These are phyloP conservation scores for Penicillium desertorum DNA, from an alignment of 495 filamentous ascomycete species.

Conservation along the genomic window DNA sequence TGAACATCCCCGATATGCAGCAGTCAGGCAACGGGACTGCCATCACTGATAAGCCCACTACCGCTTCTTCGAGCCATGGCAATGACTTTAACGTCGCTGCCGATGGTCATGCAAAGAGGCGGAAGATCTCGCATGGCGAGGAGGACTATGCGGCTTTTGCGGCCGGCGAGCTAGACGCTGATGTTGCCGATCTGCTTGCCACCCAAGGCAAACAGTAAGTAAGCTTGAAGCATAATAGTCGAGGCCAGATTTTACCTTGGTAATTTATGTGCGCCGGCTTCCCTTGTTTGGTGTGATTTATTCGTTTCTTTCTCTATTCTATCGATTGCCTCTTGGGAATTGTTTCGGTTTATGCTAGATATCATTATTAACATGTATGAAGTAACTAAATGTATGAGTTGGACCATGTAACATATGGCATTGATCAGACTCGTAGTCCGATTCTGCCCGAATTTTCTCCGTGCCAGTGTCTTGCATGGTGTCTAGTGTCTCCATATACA, in stretches of 20 bases:
- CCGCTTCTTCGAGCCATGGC: constrained; percentile 37
- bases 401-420: neutral
- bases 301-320: neutral
- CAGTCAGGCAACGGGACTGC: constrained; percentile 36
- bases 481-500: neutral
- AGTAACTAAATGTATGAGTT: constrained; percentile 6
- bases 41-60: constrained; percentile 51
- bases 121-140: constrained; percentile 67
- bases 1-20: constrained; percentile 34
- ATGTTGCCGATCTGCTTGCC: constrained; percentile 77
- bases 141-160: constrained; percentile 72
- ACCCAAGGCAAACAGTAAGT: constrained; percentile 42
- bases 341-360: constrained; percentile 3
- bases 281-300: constrained; percentile 4
- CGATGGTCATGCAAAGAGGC: constrained; percentile 61
- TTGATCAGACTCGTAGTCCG: neutral
- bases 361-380: neutral
- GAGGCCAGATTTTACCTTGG: neutral
- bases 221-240: neutral
- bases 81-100: constrained; percentile 37
- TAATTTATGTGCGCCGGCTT: neutral
- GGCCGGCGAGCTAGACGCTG: constrained; percentile 69
- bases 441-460: neutral
- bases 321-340: neutral
- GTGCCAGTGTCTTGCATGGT: neutral